phyloP scores from a whole-genome alignment of 202 grass and related monocot genomes.

The Digitaria exilis region DNA sequence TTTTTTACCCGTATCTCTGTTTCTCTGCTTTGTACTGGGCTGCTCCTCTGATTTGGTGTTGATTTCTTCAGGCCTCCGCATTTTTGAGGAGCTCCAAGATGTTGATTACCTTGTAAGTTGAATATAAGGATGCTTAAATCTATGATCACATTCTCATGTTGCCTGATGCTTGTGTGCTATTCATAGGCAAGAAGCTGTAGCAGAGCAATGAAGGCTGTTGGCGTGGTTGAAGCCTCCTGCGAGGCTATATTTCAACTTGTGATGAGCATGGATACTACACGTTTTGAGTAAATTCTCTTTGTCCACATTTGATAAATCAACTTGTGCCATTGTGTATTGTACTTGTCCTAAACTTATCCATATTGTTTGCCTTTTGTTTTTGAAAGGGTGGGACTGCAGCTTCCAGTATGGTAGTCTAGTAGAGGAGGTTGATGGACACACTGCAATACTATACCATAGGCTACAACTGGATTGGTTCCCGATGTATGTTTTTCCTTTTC shows the following conservation, averaged over 20 bases:
- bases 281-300: constrained; percentile 78
- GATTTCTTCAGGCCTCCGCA: constrained; percentile 75
- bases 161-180: constrained; percentile 43
- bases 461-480: constrained; percentile 91
- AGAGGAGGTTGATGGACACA: constrained; percentile 97
- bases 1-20: constrained; percentile 14
- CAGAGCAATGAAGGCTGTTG: constrained; percentile 98
- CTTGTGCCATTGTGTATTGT: neutral
- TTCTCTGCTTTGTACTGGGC: constrained; percentile 8
- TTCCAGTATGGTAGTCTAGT: constrained; percentile 96
- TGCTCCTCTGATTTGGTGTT: constrained; percentile 24
- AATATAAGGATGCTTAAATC: constrained; percentile 30
- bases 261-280: constrained; percentile 93
- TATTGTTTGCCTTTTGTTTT: constrained; percentile 20
- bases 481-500: constrained; percentile 62
- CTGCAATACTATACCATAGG: constrained; percentile 91
- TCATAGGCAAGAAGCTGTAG: constrained; percentile 87
- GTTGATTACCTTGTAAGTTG: constrained; percentile 98
- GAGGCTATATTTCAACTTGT: constrained; percentile 96
- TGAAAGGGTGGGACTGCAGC: constrained; percentile 97
- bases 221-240: constrained; percentile 90
- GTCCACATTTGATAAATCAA: constrained; percentile 14
- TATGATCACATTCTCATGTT: constrained; percentile 42
- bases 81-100: constrained; percentile 97
- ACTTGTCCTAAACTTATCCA: constrained; percentile 9